These are phyloP conservation scores for Hyaloscypha variabilis DNA, from an alignment of 495 filamentous ascomycete species.

Conservation along the genomic window DNA sequence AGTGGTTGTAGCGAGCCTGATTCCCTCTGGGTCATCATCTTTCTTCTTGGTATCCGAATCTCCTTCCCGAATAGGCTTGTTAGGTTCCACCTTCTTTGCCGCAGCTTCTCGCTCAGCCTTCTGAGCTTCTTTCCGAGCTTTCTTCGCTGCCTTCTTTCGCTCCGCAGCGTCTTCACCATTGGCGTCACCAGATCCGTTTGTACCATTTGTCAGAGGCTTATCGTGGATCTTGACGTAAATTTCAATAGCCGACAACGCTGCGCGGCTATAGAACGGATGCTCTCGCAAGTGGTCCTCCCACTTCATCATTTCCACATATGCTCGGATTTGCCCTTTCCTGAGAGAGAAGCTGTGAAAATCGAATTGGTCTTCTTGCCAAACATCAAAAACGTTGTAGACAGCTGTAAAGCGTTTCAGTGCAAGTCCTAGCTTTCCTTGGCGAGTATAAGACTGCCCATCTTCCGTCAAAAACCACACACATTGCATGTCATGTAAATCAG, in stretches of 20 bases:
- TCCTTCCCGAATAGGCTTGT: slow-evolving; percentile 53
- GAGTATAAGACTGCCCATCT: slow-evolving; percentile 87
- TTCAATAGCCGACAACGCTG: slow-evolving; percentile 81
- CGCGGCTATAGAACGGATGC: slow-evolving; percentile 89
- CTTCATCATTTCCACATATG: slow-evolving; percentile 93
- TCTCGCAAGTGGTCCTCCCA: slow-evolving; percentile 92
- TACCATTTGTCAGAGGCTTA: slow-evolving; percentile 61
- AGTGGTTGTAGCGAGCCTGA: slow-evolving; percentile 73
- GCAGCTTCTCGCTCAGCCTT: slow-evolving; percentile 81
- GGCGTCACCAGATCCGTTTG: slow-evolving; percentile 52
- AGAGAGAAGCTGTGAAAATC: slow-evolving; percentile 98
- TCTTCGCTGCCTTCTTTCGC: slow-evolving; percentile 91
- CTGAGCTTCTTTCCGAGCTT: slow-evolving; percentile 90
- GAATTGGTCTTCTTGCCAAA: slow-evolving; percentile 98
- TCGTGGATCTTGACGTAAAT: slow-evolving; percentile 82
- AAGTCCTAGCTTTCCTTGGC: slow-evolving; percentile 79
- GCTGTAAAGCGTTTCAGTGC: slow-evolving; percentile 89
- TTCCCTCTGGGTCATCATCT: slow-evolving; percentile 84
- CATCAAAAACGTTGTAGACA: slow-evolving; percentile 89
- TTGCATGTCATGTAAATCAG: slow-evolving; percentile 97
- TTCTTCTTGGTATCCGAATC: slow-evolving; percentile 70
- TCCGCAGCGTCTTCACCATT: slow-evolving; percentile 54
- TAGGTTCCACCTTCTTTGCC: slow-evolving; percentile 72
- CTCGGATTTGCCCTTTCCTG: slow-evolving; percentile 90
- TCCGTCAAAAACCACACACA: slow-evolving; percentile 97